These are phyloP conservation scores for Peronospora tabacina DNA, from an alignment of 352 stramenopile species.

Conservation along the genomic window DNA sequence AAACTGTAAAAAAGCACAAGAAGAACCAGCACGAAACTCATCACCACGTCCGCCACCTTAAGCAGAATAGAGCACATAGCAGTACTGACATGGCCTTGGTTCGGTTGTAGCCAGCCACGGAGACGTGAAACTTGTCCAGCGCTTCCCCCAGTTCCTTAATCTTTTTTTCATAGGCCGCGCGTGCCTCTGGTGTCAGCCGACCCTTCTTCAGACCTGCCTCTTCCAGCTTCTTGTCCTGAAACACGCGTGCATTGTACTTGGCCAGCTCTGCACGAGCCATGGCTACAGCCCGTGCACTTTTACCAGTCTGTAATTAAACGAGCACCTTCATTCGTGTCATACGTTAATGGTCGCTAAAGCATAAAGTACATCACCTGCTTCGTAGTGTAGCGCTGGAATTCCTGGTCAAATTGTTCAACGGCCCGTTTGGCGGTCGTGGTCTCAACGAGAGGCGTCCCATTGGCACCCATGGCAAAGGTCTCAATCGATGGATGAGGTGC, in stretches of 20 bases:
- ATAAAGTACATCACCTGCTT: constrained; percentile 48
- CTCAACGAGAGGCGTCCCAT: constrained; percentile 13
- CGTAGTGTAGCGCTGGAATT: constrained; percentile 83
- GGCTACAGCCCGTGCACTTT: constrained; percentile 62
- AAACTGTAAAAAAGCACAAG: constrained; percentile 9
- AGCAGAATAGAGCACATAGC: neutral
- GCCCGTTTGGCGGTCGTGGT: constrained; percentile 31
- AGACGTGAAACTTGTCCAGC: constrained; percentile 69
- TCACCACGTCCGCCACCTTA: neutral
- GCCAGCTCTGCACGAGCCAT: constrained; percentile 73
- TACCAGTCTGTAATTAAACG: constrained; percentile 35
- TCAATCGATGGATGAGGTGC: constrained; percentile 8
- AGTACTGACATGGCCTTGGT: constrained; percentile 64
- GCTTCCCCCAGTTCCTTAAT: constrained; percentile 60
- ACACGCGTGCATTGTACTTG: constrained; percentile 72
- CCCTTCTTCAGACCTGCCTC: constrained; percentile 59
- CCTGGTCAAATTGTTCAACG: constrained; percentile 75
- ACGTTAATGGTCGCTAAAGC: neutral
- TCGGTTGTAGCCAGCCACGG: constrained; percentile 69
- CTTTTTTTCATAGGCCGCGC: constrained; percentile 60
- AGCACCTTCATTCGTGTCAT: neutral
- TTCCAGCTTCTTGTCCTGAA: constrained; percentile 82
- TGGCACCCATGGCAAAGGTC: constrained; percentile 18
- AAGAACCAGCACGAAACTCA: neutral
- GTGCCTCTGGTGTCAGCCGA: constrained; percentile 44